Conservation (phyloP, 176 grass and related monocot genomes). For the Aegilops bicornis region DNA sequence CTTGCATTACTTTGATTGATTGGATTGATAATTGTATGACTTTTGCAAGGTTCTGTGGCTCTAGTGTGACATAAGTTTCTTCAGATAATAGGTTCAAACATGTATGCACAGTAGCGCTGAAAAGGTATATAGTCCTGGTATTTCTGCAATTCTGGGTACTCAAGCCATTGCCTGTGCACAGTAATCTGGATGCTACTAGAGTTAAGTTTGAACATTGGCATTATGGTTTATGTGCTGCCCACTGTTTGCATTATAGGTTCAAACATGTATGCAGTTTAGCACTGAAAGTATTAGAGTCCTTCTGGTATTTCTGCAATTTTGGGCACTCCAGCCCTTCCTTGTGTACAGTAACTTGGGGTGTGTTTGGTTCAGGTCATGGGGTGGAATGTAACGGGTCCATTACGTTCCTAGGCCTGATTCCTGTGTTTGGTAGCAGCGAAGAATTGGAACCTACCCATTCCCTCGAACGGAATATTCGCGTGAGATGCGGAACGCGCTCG, state of each 20-base stretch:
- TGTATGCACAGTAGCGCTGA: neutral
- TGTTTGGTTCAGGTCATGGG: too few species aligned
- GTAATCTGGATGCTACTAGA: neutral
- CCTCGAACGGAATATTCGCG: too few species aligned
- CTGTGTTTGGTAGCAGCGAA: too few species aligned
- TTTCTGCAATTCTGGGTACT: neutral
- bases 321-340: neutral
- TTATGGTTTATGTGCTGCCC: neutral
- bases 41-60: neutral
- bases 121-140: neutral
- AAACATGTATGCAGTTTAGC: neutral
- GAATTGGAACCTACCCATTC: too few species aligned
- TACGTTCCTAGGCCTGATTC: too few species aligned
- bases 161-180: neutral
- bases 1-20: neutral
- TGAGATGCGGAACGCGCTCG: too few species aligned
- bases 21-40: neutral
- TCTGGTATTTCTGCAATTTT: neutral
- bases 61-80: slow-evolving; percentile 10
- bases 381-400: too few species aligned
- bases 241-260: neutral
- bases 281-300: neutral
- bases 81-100: neutral
- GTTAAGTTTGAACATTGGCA: neutral
- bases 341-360: too few species aligned